A percentile compares a stretch with the other conserved stretches of the same genome.
Evolutionary conservation across 768 basidiomycete genomes (phyloP).

Genomic region (Leccinum aurantiacum): DNA sequence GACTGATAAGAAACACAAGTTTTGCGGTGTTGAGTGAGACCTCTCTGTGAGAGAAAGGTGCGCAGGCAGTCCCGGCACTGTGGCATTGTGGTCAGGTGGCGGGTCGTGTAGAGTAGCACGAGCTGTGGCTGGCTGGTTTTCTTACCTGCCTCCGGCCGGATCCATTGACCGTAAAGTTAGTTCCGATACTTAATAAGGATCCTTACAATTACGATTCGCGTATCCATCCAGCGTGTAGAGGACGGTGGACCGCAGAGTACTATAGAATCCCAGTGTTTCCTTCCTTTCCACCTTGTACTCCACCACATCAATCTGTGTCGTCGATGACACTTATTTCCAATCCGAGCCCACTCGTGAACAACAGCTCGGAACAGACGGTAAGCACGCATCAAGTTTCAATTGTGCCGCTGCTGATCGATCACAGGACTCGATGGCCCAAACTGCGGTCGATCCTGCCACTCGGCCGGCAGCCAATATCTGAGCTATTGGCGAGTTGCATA

Average conservation of each 20-base stretch:
- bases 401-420: not conserved
- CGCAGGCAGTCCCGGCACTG: too few relatives aligned
- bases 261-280: too few relatives aligned
- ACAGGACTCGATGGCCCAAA: not conserved
- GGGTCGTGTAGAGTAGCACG: too few relatives aligned
- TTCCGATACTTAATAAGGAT: too few relatives aligned
- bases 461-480: not conserved
- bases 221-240: not conserved
- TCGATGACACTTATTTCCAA: constrained; percentile 5
- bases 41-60: too few relatives aligned
- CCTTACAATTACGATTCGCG: not conserved
- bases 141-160: too few relatives aligned
- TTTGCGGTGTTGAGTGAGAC: too few relatives aligned
- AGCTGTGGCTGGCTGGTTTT: too few relatives aligned
- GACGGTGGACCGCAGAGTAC: not conserved
- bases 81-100: too few relatives aligned
- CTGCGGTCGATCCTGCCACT: not conserved
- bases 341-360: constrained; percentile 4
- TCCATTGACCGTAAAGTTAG: too few relatives aligned
- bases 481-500: constrained; percentile 11
- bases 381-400: not conserved
- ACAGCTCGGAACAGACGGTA: constrained; percentile 9
- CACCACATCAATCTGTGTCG: not conserved
- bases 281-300: too few relatives aligned
- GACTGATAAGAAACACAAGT: too few relatives aligned